Evolutionary conservation across 208 protist species (phyloP), one percentile per base, ranked within the genome.

Genomic region (Trypanosoma boissoni): DNA sequence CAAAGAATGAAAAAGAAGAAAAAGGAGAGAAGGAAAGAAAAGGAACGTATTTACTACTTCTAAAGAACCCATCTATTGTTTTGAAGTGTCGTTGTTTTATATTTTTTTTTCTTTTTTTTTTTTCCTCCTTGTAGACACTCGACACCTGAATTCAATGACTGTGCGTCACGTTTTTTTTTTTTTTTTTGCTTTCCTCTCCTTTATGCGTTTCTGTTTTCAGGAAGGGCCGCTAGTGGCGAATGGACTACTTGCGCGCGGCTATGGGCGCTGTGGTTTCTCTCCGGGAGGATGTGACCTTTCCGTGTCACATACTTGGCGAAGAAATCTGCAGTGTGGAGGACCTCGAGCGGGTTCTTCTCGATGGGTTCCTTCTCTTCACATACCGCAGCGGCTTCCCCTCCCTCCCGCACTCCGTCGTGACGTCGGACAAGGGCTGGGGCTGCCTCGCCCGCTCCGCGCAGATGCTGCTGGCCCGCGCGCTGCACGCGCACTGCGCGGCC

Each of bases 381-480:
- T 94, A 91, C 57, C 80, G 87, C 34, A 68, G 58, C n/a, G 58
- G 67, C 44, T 91, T 91, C 53, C 71, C 75, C 39, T 63, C 64
- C 2, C 74, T 88, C 7, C 68, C 60, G 2, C 28, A 32, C 18
- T 59, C 54, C 12, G 46, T 65, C n/a, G 26, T 56, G 16, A 64
- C 64, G 12, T 77, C 79, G 0, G 87, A 94, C 52, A 71, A 76
- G 31, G 87, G 87, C 21, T 94, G 87, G 87, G 87, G 87, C 41
- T 94, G 87, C 50, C 70, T 94, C 18, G 68, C 79, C 24, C 87
- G 87, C 21, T 69, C 79, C 3, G 71, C 77, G 12, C 87, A 94
- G 72, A 94, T 94, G 87, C 69, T 94, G 2, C 56, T 94, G 18
- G 83, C 81, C n/a, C 83, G 86, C 43, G 76, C 76, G 37, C 58